Evolutionary conservation across 1,139 yeast species (phyloP).

Genomic region (Suhomyces bokatorum): DNA sequence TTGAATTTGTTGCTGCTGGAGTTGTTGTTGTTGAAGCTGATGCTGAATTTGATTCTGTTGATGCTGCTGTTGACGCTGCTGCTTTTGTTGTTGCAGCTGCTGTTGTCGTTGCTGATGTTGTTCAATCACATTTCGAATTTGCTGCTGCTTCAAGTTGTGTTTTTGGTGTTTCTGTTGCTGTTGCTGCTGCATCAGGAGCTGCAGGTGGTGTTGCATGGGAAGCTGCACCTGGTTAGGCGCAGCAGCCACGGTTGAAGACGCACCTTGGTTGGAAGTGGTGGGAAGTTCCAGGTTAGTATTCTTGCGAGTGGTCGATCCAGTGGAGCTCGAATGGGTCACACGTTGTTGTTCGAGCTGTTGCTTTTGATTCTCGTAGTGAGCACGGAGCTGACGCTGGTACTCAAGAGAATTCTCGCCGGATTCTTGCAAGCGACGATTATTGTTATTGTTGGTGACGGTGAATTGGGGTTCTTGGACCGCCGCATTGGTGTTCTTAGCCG

Average conservation of each 20-base stretch:
- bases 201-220: too few relatives aligned
- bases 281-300: slow-evolving; percentile 4
- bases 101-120: slow-evolving; percentile 1
- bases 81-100: slow-evolving; percentile 10
- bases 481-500: slow-evolving; percentile 17
- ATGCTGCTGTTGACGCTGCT: slow-evolving; percentile 10
- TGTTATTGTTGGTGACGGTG: slow-evolving; percentile 4
- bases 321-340: slow-evolving; percentile 17
- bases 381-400: slow-evolving; percentile 30
- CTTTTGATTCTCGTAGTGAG: slow-evolving; percentile 30
- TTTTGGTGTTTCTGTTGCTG: slow-evolving; percentile 10
- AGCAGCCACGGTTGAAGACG: not conserved
- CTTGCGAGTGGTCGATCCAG: slow-evolving; percentile 8
- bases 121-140: not conserved
- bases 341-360: slow-evolving; percentile 20
- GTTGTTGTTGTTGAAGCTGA: not conserved
- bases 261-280: slow-evolving; percentile 4
- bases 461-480: slow-evolving; percentile 8
- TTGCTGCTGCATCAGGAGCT: not conserved
- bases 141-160: slow-evolving; percentile 3
- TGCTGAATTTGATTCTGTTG: not conserved
- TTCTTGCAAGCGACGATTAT: slow-evolving; percentile 12
- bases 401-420: slow-evolving; percentile 19
- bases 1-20: not conserved
- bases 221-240: not conserved